Percentiles rank a stretch among this genome's conserved stretches.
phyloP scores from a whole-genome alignment of 2,329 filamentous ascomycete species.

The Nothopassalora personata region DNA sequence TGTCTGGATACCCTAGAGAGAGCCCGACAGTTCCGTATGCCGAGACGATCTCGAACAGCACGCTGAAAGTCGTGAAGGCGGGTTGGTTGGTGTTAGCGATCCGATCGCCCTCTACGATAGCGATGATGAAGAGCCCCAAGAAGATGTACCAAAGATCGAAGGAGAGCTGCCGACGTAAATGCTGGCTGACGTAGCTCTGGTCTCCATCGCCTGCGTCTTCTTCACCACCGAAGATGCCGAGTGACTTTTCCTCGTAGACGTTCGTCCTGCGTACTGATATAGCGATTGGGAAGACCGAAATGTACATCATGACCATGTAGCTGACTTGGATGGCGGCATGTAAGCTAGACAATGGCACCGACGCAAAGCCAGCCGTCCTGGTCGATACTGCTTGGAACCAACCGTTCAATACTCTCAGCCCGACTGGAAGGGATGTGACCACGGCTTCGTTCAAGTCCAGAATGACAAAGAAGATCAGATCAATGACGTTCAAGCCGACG shows the following conservation, averaged over 20 bases:
- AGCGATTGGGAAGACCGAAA: constrained; percentile 92
- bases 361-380: constrained; percentile 82
- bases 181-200: constrained; percentile 80
- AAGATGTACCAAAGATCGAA: constrained; percentile 99
- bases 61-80: constrained; percentile 46
- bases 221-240: constrained; percentile 63
- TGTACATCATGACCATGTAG: constrained; percentile 99
- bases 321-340: constrained; percentile 91
- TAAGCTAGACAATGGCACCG: constrained; percentile 68
- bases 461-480: constrained; percentile 86
- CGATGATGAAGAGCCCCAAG: constrained; percentile 84
- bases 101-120: constrained; percentile 74
- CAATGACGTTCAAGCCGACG: constrained; percentile 72
- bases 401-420: constrained; percentile 74
- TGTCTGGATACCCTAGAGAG: constrained; percentile 70
- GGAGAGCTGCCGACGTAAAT: constrained; percentile 86
- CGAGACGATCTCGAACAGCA: constrained; percentile 80
- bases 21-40: constrained; percentile 93
- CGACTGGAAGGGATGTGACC: constrained; percentile 63
- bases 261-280: constrained; percentile 92
- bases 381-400: constrained; percentile 88
- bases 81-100: constrained; percentile 58
- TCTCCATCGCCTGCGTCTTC: constrained; percentile 51
- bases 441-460: constrained; percentile 73
- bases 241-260: constrained; percentile 87